These are phyloP conservation scores for Anthracocystis panici-leucophaei DNA, from an alignment of 1,284 basidiomycete genomes.

Conservation along the genomic window DNA sequence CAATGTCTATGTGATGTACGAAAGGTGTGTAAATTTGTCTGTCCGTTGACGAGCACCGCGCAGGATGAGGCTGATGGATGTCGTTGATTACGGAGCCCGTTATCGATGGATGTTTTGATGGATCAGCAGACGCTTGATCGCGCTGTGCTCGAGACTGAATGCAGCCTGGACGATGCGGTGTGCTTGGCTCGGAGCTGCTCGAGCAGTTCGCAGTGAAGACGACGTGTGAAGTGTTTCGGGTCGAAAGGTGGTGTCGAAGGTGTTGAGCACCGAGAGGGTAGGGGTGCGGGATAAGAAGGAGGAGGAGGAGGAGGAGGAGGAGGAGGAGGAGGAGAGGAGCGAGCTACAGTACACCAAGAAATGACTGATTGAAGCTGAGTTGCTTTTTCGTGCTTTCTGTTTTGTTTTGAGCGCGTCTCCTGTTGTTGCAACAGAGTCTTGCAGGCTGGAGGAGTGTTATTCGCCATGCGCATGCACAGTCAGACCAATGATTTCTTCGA, in stretches of 20 bases:
- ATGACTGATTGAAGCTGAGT: too few species aligned
- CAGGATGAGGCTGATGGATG: too few species aligned
- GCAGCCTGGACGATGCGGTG: background rate
- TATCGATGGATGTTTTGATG: background rate
- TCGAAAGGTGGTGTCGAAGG: background rate
- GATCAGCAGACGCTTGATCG: too few species aligned
- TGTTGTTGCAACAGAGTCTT: too few species aligned
- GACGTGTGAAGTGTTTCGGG: background rate
- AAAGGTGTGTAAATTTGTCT: background rate
- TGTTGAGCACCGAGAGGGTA: background rate
- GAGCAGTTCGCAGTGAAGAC: too few species aligned
- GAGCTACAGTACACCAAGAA: too few species aligned
- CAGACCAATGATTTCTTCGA: too few species aligned
- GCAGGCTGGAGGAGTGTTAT: too few species aligned
- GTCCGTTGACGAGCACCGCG: background rate
- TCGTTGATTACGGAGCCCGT: background rate
- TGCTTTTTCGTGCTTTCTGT: too few species aligned
- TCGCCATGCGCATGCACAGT: too few species aligned
- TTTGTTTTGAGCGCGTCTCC: too few species aligned
- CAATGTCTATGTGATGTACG: conserved; percentile 1
- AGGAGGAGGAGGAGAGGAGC: background rate
- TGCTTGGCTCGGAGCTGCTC: background rate
- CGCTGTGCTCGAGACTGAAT: background rate
- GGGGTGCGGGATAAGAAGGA: background rate
- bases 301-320: conserved; percentile 2